Evolutionary conservation across 257 asterid genomes (phyloP), one percentile per base, ranked within the genome.

Genomic region (Forsythia viridissima): DNA sequence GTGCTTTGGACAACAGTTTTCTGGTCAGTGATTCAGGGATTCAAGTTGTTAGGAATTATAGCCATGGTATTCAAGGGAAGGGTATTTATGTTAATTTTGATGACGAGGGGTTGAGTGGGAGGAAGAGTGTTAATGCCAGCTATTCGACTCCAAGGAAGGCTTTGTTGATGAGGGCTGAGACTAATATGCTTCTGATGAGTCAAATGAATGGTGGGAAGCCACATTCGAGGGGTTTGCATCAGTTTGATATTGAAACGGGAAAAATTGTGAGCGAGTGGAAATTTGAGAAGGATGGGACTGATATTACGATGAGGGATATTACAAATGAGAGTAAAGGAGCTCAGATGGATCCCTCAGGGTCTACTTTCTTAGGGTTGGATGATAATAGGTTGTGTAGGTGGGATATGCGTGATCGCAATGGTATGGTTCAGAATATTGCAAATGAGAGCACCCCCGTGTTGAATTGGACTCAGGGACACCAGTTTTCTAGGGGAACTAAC

Each of bases 391-490:
- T 94, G 71, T 95, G 99, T 77, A 87, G 97, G 80, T 95, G 99
- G 99, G 99, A 95, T 90, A 95, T 95, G 98, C 94, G 99, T 16
- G 99, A 95, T 80, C 84, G 97, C 24, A 84, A 83, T 73, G 98
- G 98, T 40, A 87, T 90, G 75, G 99, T 95, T 40, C 98, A 95
- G 88, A 68, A 90, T 68, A 76, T 93, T 8, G 97, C 84, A 74
- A 80, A 87, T 79, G 97, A 90, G 78, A 93, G 84, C 79, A 90
- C 93, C 36, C 99, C 99, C 41, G 97, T 95, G 11, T 81, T 95
- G 94, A 92, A 95, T 71, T 95, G 99, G 99, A 87, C 97, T 78
- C 97, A 92, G 83, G 99, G 99, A 71, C 99, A 95, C 89, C 98
- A 93, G 87, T 94, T 94, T 78, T 89, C 99, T 0, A 89, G 98